A percentile compares a stretch with the other conserved stretches of the same genome.
Evolutionary conservation across 768 basidiomycete species (phyloP).

Genomic region (Gloeostereum incarnatum): DNA sequence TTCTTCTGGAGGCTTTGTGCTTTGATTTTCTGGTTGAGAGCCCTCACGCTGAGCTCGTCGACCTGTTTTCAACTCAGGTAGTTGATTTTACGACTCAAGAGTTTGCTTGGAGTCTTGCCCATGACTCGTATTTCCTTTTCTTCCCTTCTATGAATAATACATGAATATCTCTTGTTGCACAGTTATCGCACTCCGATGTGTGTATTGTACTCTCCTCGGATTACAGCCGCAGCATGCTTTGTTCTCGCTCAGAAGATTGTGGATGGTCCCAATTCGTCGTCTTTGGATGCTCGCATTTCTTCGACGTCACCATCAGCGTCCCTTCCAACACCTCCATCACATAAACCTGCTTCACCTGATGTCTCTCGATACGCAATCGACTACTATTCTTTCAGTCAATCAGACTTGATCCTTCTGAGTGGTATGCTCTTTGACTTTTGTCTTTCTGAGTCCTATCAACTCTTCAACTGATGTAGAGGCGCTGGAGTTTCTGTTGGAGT

Average conservation of each 20-base stretch:
- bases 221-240: constrained; percentile 72
- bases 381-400: constrained; percentile 52
- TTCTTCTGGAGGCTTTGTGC: constrained; percentile 72
- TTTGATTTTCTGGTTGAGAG: constrained; percentile 78
- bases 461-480: constrained; percentile 35
- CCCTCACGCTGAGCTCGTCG: constrained; percentile 68
- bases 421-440: constrained; percentile 30
- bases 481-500: constrained; percentile 59
- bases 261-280: constrained; percentile 67
- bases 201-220: constrained; percentile 54
- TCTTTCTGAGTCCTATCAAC: constrained; percentile 3
- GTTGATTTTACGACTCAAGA: constrained; percentile 48
- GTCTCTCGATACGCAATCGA: constrained; percentile 60
- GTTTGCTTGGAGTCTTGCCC: constrained; percentile 78
- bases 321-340: constrained; percentile 73
- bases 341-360: constrained; percentile 66
- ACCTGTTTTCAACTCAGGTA: constrained; percentile 53
- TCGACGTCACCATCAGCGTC: constrained; percentile 64
- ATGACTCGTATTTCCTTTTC: constrained; percentile 60
- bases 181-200: constrained; percentile 80
- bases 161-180: constrained; percentile 8
- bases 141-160: constrained; percentile 4
- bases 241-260: constrained; percentile 64
- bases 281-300: constrained; percentile 68
- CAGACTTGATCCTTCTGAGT: constrained; percentile 48